A percentile compares a stretch with the other conserved stretches of the same genome.
These are phyloP conservation scores for Mucor saturninus DNA, from an alignment of 371 early-diverging fungal species.

Conservation along the genomic window DNA sequence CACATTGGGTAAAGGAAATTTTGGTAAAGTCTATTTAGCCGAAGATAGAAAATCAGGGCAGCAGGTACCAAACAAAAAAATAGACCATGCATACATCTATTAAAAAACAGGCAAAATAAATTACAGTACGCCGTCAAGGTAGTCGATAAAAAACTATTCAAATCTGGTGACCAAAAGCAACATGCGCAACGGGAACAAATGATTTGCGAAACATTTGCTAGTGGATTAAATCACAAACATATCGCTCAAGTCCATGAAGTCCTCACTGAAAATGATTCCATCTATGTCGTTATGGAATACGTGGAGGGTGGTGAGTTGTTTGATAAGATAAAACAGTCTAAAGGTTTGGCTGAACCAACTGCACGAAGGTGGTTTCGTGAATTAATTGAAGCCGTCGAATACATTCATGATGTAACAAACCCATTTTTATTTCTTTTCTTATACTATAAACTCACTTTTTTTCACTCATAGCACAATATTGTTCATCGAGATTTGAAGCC, in stretches of 20 bases:
- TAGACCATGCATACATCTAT: constrained; percentile 44
- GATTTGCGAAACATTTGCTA: constrained; percentile 64
- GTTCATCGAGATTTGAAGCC: constrained; percentile 93
- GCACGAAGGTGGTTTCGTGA: constrained; percentile 94
- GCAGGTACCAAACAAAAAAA: constrained; percentile 54
- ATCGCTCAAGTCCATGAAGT: constrained; percentile 90
- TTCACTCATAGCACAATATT: constrained; percentile 60
- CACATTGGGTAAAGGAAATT: constrained; percentile 83
- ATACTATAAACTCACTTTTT: background rate
- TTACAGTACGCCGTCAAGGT: constrained; percentile 67
- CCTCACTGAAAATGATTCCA: constrained; percentile 79
- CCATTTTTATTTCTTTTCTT: background rate
- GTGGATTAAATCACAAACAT: constrained; percentile 80
- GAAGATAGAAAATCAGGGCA: constrained; percentile 56
- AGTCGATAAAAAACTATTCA: constrained; percentile 59
- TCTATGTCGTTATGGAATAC: constrained; percentile 95
- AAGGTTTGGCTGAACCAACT: constrained; percentile 81
- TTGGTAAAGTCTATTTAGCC: constrained; percentile 84
- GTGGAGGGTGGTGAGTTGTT: constrained; percentile 96
- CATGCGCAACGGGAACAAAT: constrained; percentile 65
- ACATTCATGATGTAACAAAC: constrained; percentile 73
- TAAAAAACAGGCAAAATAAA: constrained; percentile 1
- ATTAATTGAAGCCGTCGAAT: constrained; percentile 93
- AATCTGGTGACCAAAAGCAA: constrained; percentile 57
- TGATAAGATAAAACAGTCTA: constrained; percentile 89